These are phyloP conservation scores for Mangifera indica DNA, from an alignment of 345 rosid genomes.

Conservation along the genomic window DNA sequence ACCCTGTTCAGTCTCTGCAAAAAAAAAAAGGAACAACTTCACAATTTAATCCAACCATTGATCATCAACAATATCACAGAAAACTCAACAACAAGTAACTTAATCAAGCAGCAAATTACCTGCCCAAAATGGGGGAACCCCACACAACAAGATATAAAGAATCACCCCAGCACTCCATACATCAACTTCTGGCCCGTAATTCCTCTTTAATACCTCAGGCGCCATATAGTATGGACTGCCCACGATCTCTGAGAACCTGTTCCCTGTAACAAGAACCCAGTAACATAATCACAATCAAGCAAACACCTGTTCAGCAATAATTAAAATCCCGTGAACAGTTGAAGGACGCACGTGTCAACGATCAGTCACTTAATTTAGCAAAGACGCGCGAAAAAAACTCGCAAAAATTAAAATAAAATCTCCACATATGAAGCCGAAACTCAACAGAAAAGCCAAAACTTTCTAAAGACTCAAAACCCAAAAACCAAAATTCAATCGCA, in stretches of 20 bases:
- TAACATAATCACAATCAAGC: neutral
- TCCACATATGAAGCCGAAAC: neutral
- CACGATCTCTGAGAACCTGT: constrained; percentile 83
- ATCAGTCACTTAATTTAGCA: constrained; percentile 1
- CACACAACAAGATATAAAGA: constrained; percentile 77
- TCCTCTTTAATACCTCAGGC: constrained; percentile 83
- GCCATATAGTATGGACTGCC: constrained; percentile 99
- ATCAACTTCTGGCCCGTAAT: constrained; percentile 90
- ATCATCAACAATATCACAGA: neutral
- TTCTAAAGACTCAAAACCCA: neutral
- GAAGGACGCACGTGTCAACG: neutral
- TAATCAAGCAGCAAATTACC: constrained; percentile 38
- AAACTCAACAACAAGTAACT: constrained; percentile 2
- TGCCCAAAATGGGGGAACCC: constrained; percentile 98
- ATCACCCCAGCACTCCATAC: constrained; percentile 96
- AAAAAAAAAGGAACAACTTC: constrained; percentile 12
- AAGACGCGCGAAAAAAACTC: constrained; percentile 3
- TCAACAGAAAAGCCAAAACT: neutral
- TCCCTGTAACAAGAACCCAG: constrained; percentile 44
- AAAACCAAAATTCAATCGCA: neutral
- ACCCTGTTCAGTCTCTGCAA: constrained; percentile 88
- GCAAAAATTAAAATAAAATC: neutral
- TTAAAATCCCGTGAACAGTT: neutral
- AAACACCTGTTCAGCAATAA: neutral
- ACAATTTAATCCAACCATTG: neutral